Evolutionary conservation across 2,329 filamentous ascomycete genomes (phyloP).

Genomic region (Claviceps paspali): DNA sequence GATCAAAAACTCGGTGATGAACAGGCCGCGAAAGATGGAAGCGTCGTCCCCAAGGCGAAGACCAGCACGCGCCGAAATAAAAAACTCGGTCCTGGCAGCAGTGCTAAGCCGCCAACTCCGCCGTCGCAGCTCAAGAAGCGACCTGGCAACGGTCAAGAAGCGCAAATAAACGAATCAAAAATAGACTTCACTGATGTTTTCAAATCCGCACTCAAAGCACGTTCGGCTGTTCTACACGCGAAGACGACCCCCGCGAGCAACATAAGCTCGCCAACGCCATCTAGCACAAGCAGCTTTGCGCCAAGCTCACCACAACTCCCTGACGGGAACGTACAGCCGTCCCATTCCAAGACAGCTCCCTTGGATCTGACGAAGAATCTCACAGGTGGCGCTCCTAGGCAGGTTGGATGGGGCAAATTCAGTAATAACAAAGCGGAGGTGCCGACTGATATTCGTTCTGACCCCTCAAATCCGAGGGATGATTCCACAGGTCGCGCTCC

Average conservation of each 20-base stretch:
- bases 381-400: constrained; percentile 5
- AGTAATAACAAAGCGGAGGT: constrained; percentile 9
- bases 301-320: not conserved
- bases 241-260: constrained; percentile 12
- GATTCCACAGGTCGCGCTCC: constrained; percentile 3
- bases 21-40: constrained; percentile 13
- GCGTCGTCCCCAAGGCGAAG: too few relatives aligned
- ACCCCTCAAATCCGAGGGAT: too few relatives aligned
- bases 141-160: constrained; percentile 2
- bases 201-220: constrained; percentile 12
- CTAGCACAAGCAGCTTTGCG: not conserved
- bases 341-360: too few relatives aligned
- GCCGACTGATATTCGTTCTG: constrained; percentile 3
- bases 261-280: not conserved
- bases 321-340: not conserved
- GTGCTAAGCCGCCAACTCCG: not conserved
- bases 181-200: constrained; percentile 19
- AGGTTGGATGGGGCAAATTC: constrained; percentile 10
- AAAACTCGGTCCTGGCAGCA: not conserved
- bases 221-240: constrained; percentile 14
- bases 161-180: constrained; percentile 11
- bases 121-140: not conserved
- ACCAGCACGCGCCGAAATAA: not conserved
- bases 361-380: constrained; percentile 1
- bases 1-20: constrained; percentile 13